These are phyloP conservation scores for Aspergillus sclerotialis DNA, from an alignment of 2,329 filamentous ascomycete genomes.

Conservation along the genomic window DNA sequence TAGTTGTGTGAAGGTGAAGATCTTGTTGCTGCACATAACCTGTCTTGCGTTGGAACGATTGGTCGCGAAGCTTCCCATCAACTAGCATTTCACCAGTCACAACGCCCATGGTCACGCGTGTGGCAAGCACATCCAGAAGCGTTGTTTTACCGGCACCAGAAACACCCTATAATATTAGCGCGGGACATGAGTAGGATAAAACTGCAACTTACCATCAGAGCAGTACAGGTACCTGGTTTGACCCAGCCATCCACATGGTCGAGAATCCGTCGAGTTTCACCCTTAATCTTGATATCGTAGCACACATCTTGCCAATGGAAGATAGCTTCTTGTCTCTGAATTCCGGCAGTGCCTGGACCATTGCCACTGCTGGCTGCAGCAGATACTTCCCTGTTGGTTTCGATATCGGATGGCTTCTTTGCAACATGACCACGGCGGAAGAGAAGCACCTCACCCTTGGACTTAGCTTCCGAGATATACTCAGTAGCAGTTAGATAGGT, in stretches of 20 bases:
- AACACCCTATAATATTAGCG: conserved; percentile 51
- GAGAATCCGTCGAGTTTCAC: conserved; percentile 65
- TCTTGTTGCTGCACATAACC: conserved; percentile 93
- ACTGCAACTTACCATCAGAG: conserved; percentile 58
- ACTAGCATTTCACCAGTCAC: conserved; percentile 84
- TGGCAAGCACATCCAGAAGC: conserved; percentile 76
- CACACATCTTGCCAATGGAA: conserved; percentile 84
- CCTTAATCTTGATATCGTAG: conserved; percentile 77
- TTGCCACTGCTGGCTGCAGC: conserved; percentile 18
- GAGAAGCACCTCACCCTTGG: conserved; percentile 69
- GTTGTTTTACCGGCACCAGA: conserved; percentile 94
- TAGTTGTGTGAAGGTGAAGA: conserved; percentile 75
- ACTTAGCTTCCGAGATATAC: conserved; percentile 57
- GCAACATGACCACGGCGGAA: conserved; percentile 65
- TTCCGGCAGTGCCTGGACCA: conserved; percentile 29
- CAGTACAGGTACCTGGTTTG: conserved; percentile 82
- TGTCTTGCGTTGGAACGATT: conserved; percentile 83
- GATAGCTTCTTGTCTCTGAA: conserved; percentile 63
- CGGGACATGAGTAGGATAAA: conserved; percentile 16
- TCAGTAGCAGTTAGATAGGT: conserved; percentile 61
- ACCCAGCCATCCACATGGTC: conserved; percentile 90
- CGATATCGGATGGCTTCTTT: conserved; percentile 21
- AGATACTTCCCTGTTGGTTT: conserved; percentile 16
- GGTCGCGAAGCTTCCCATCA: conserved; percentile 65
- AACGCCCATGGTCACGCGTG: conserved; percentile 80